Evolutionary conservation across 352 stramenopile genomes (phyloP), one percentile per base, ranked within the genome.

Genomic region (Pythium monospermum): DNA sequence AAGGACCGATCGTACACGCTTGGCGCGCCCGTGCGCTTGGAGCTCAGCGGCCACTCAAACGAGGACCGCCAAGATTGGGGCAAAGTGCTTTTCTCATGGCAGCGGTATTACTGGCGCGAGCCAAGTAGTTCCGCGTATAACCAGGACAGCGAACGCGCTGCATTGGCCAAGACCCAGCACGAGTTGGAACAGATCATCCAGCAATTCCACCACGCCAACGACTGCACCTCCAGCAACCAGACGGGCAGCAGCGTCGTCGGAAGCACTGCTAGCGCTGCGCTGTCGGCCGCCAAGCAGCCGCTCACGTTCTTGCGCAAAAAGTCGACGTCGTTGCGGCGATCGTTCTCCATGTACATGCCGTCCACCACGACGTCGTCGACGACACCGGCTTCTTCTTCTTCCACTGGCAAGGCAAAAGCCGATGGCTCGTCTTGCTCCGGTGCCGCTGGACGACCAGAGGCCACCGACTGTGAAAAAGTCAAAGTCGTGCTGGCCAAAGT

Each of bases 101-200:
- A 94, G 54, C 80, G 83, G 37, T 90, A 87, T 59, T 94, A 91
- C 63, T 94, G 81, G 81, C 78, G 81, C 44, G 81, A 91, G 35
- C 81, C 81, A 16, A 51, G 23, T 27, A 42, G 35, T 35, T n/a
- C n/a, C n/a, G n/a, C n/a, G n/a, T n/a, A n/a, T n/a, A n/a, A n/a
- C n/a, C 62, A 46, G 10, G 53, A 69, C 4, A 23, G 15, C 15
- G 42, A 51, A 13, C 38, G 22, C 3, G 19, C 21, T 18, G 35
- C 42, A 38, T 35, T 36, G 10, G 22, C 53, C 0, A 46, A 67
- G 25, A 59, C 66, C 15, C 69, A 68, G 15, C 31, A 48, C 41
- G 68, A 75, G 42, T 65, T 90, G 2, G 72, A 90, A 46, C 56
- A 76, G 53, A 42, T 81, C 32, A 44, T 90, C 22, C 45, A 58